Base-by-base conservation (phyloP, 192 early-diverging fungal genomes). In the Coemansia interrupta region DNA sequence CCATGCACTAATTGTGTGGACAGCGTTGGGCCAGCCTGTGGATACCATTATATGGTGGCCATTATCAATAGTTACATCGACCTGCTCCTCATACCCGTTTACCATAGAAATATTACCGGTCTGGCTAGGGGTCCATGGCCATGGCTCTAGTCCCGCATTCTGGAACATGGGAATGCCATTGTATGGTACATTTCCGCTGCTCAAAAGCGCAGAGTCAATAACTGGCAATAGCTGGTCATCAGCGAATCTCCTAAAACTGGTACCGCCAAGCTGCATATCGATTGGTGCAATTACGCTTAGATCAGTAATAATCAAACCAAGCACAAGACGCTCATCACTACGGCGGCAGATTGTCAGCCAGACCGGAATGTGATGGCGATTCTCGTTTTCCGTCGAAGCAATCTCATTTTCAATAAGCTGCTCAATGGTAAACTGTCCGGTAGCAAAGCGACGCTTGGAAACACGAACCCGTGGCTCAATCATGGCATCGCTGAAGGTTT, bases 391-490 rank as follows among this genome's bases (percentile, higher is more conserved):
- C 5, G 67, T 70, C 4, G 61, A 59, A 2, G 45, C 51, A 7
- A 66, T 52, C 45, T 60, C 51, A 63, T 66, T 59, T 47, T 50
- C 48, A 4, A 76, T 59, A 3, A 76, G 58, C 26, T 45, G 29
- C 18, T 65, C 70, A 17, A 55, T 20, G 2, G 44, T 50, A 18
- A 57, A 5, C 17, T 55, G 13, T 5, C n/a, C 11, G 3, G 19
- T 32, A 0, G 24, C n/a, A 3, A 52, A n/a, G n/a, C 73, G 67
- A 4, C n/a, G 41, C 57, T 68, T 69, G 19, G 66, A 60, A 1
- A 69, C 64, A 0, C 73, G 48, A 12, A 76, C 17, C 2, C 60
- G 56, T 19, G 73, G 73, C 64, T 76, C 73, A 28, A 76, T 40
- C n/a, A 39, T 55, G 18, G 40, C 24, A 17, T 62, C 45, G 19